Evolutionary conservation across 805 yeast species (phyloP), one percentile per base, ranked within the genome.

Genomic region (Candida quercuum): DNA sequence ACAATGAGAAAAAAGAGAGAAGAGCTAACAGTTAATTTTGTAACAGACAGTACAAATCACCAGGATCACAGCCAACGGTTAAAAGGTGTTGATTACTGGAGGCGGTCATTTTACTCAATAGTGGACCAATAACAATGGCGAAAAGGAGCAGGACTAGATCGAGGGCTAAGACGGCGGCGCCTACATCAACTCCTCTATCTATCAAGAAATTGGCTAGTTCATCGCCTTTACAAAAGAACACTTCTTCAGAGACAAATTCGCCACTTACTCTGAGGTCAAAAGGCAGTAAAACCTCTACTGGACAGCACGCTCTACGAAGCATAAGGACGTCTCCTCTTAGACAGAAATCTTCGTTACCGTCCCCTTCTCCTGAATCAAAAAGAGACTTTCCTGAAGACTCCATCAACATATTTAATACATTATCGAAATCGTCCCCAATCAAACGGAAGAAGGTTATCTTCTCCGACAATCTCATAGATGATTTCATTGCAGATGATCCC

Each of bases 341-440:
- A 17, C 28, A 35, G 28, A 33, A 29, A 19, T 20, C 29, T 8
- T 36, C 44, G 5, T 38, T 49, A 8, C 53, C 54, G 5, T 52
- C 55, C 2, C 57, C 57, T 10, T 48, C 55, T 2, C 49, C 57
- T n/a, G 53, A 48, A 14, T 7, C 20, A 33, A 27, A 18, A 18
- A 22, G 5, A 17, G 27, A 28, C 31, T 17, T 12, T 6, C 4
- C 5, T 17, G 10, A 14, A 11, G 24, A 8, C 11, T 11, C 5
- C 11, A 26, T 5, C n/a, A 22, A 28, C 2, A 15, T 21, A 15
- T 23, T 17, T 22, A 16, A 14, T 24, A 23, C 16, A n/a, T 31
- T 17, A 2, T 33, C 48, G 5, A 45, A 46, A 25, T 53, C 58
- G 5, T 53, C 58, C 3, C 58, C 58, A 8, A 7, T 49, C 3